Evolutionary conservation across 352 stramenopile genomes (phyloP), one percentile per base, ranked within the genome.

Genomic region (Globisporangium uncinulatum): DNA sequence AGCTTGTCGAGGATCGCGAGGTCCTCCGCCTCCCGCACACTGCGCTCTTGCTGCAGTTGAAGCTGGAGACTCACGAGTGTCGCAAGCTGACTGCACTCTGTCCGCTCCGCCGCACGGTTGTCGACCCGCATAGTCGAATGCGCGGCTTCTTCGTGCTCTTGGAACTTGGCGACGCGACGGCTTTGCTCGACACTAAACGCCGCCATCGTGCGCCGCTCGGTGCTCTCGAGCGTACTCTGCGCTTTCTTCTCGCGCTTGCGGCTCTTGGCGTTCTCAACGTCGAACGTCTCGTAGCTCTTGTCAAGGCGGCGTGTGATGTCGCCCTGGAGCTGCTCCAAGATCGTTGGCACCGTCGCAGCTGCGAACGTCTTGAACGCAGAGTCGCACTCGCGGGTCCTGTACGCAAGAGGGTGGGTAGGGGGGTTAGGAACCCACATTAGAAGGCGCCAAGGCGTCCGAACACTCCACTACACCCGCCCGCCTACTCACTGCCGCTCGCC

Each of bases 181-280:
- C 70, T 68, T 11, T 74, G 75, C 63, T 97, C 87, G n/a, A 83
- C 87, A 5, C 56, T 50, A 53, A 97, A 94, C 37, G 66, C 76
- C 20, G 72, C 54, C 6, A 67, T 67, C 0, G 83, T 90, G 37
- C 74, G 71, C 44, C 61, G 67, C 54, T 94, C 80, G 52, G 89
- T 88, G 34, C 47, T 67, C 46, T 86, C 75, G 52, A 96, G 75
- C 32, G 74, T 63, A 17, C 68, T 49, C n/a, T 83, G 60, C 14
- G 90, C 93, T 69, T 97, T 96, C 65, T 85, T 80, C 63, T 97
- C 89, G 39, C 88, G 82, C 67, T 96, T 97, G 42, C 83, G 70
- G 24, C 94, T 92, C 69, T 97, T 97, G 55, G 89, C 83, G 65
- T 97, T 97, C 54, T 97, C 89, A 50, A 97, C 96, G 65, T 97